Conservation (phyloP, 352 stramenopile genomes). For the Pythium inflatum region DNA sequence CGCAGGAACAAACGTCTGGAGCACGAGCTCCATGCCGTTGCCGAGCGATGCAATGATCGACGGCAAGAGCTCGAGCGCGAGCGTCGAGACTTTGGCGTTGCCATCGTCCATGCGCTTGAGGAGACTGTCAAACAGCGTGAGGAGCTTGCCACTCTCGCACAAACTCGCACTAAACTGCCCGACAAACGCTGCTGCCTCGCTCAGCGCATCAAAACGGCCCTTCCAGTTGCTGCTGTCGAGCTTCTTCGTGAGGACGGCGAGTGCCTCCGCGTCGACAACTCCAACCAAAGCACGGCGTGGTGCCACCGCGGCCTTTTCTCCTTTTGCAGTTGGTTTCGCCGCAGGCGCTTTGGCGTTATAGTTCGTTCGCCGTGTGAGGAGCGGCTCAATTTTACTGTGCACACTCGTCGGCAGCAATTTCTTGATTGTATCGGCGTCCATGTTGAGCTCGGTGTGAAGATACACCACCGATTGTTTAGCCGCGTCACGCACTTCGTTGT, state of each 20-base stretch:
- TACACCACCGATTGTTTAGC: slow-evolving; percentile 69
- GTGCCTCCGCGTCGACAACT: slow-evolving; percentile 40
- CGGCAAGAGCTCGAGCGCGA: slow-evolving; percentile 62
- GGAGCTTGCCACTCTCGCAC: slow-evolving; percentile 50
- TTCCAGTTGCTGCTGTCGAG: slow-evolving; percentile 83
- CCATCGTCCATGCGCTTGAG: slow-evolving; percentile 76
- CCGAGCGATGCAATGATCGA: slow-evolving; percentile 54
- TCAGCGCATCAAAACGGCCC: slow-evolving; percentile 69
- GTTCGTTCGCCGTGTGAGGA: slow-evolving; percentile 29
- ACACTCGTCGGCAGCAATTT: slow-evolving; percentile 48
- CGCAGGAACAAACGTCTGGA: slow-evolving; percentile 55
- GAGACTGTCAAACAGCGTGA: slow-evolving; percentile 68
- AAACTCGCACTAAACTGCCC: slow-evolving; percentile 27
- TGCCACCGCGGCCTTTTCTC: neutral
- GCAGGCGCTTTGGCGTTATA: too few species aligned
- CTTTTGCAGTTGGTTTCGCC: neutral
- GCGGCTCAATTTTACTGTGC: slow-evolving; percentile 54
- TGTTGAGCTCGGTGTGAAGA: slow-evolving; percentile 41
- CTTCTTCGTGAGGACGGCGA: slow-evolving; percentile 47
- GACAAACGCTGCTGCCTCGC: slow-evolving; percentile 47
- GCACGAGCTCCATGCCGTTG: slow-evolving; percentile 60
- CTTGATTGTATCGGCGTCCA: slow-evolving; percentile 58
- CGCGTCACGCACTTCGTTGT: slow-evolving; percentile 74
- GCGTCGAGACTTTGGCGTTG: slow-evolving; percentile 73
- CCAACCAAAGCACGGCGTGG: too few species aligned